Conservation (phyloP, 371 early-diverging fungal species). For the Coemansia sp. region DNA sequence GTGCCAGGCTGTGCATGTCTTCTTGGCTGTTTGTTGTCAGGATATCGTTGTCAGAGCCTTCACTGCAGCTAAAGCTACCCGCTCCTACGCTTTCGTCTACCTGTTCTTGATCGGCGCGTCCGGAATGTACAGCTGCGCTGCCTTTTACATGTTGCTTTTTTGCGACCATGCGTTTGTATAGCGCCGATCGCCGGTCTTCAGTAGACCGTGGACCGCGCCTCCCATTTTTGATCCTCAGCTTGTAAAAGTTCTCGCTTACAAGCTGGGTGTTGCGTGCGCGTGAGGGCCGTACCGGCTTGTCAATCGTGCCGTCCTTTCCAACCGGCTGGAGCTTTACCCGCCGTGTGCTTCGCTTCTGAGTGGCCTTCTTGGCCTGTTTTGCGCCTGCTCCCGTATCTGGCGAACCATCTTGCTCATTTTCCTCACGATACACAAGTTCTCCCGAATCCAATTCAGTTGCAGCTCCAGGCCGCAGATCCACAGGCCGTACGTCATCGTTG, state of each 20-base stretch:
- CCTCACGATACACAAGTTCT: constrained; percentile 29
- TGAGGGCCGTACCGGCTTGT: background rate
- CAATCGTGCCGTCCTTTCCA: constrained; percentile 12
- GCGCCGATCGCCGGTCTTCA: constrained; percentile 45
- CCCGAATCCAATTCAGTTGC: constrained; percentile 13
- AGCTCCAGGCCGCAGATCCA: too few relatives aligned
- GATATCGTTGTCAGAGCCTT: background rate
- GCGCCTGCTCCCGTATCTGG: background rate
- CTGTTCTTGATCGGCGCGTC: background rate
- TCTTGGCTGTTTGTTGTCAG: background rate
- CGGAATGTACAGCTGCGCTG: background rate
- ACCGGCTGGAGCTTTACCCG: constrained; percentile 44
- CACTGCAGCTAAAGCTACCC: background rate
- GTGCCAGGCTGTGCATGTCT: background rate
- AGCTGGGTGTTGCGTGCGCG: constrained; percentile 13
- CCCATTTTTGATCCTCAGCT: constrained; percentile 25
- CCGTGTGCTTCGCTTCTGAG: constrained; percentile 49
- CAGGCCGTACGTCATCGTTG: background rate
- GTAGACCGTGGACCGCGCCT: constrained; percentile 31
- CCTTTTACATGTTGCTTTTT: constrained; percentile 8
- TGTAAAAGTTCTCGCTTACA: constrained; percentile 45
- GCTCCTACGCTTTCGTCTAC: background rate
- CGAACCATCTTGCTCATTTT: background rate
- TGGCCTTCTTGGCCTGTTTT: constrained; percentile 37
- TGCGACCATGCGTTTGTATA: constrained; percentile 45